Base-by-base conservation (phyloP, 768 basidiomycete genomes). In the Suillus alpinus region DNA sequence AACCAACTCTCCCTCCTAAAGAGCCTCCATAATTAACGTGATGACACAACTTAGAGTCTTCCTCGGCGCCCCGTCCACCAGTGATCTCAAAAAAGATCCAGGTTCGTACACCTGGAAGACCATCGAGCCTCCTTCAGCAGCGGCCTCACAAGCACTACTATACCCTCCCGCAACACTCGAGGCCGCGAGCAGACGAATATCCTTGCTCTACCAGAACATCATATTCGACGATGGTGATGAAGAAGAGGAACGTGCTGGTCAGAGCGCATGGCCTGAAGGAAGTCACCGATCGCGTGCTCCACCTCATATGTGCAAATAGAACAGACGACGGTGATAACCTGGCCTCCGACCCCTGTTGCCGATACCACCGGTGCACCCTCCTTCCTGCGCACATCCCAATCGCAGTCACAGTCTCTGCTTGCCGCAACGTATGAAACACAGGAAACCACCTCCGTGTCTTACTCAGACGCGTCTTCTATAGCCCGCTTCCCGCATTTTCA, bases 401-500 rank as follows among this genome's bases (percentile, higher is more conserved):
- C 70, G 40, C 63, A 67, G 41, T 68, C 64, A 1, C 64, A 39
- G 1, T 55, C 52, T 37, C 36, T 37, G 52, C 37, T 26, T 12
- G 40, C 18, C 16, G 70, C 66, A 56, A 76, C 73, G 9, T 71
- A 75, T 47, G 73, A 74, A 46, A 81, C 80, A 2, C 81, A 84
- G 66, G 80, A 79, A 43, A 78, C 78, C 0, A 76, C 77, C 43
- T 86, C 86, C 1, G 77, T 78, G 64, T 73, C 80, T 62, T 84
- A 84, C 68, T 89, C 88, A 6, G 83, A 88, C 64, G 79, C 83
- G 0, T 87, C 87, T 0, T 91, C 90, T 18, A 88, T 93, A 63
- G 84, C 80, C 9, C 81, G 79, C 10, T 92, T 93, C 66, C 91
- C 91, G 3, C 74, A 78, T 8, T 93, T 91, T 67, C 85, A 88